phyloP scores from a whole-genome alignment of 768 basidiomycete species.

The Candolleomyces efflorescens region DNA sequence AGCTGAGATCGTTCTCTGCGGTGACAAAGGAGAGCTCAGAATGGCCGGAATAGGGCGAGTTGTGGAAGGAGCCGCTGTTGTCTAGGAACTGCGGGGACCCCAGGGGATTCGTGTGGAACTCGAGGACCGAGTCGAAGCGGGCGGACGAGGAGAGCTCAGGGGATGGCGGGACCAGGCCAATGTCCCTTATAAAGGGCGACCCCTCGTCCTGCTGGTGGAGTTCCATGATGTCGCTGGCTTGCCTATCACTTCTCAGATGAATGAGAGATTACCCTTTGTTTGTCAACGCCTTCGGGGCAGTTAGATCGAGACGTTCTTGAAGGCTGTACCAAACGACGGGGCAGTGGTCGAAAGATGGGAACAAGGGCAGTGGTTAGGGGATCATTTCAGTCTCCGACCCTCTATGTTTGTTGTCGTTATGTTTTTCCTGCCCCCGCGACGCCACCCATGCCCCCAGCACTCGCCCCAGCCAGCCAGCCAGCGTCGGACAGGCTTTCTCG shows the following conservation, averaged over 20 bases:
- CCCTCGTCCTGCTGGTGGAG: conserved; percentile 4
- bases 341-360: conserved; percentile 4
- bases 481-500: too few species aligned
- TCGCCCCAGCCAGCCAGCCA: too few species aligned
- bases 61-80: conserved; percentile 22
- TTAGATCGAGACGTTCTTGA: neutral
- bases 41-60: conserved; percentile 60
- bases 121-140: conserved; percentile 14
- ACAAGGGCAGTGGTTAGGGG: conserved; percentile 4
- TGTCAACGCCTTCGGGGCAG: neutral
- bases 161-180: conserved; percentile 20
- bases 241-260: neutral
- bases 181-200: conserved; percentile 23
- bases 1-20: conserved; percentile 40
- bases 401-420: neutral
- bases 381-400: conserved; percentile 1
- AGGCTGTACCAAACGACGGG: conserved; percentile 5
- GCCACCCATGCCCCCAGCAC: too few species aligned
- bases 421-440: too few species aligned
- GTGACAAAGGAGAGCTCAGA: conserved; percentile 60
- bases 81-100: conserved; percentile 17
- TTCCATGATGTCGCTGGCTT: conserved; percentile 3
- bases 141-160: conserved; percentile 21
- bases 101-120: conserved; percentile 11
- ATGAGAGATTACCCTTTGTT: neutral